Evolutionary conservation across 257 asterid species (phyloP).

Genomic region (Fraxinus anomala): DNA sequence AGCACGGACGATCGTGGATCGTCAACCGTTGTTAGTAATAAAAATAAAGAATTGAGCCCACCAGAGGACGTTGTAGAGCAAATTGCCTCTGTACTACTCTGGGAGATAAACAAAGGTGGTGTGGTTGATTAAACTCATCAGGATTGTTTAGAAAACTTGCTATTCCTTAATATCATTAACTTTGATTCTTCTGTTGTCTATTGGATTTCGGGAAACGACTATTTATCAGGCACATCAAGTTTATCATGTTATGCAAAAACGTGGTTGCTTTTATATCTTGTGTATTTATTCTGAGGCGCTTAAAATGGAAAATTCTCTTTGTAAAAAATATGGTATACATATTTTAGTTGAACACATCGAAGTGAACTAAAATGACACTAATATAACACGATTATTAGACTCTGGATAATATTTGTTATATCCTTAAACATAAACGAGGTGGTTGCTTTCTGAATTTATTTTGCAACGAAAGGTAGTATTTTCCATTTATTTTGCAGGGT

Average conservation of each 20-base stretch:
- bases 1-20: too few relatives aligned
- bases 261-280: not conserved
- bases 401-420: not conserved
- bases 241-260: too few relatives aligned
- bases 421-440: not conserved
- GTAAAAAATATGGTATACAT: not conserved
- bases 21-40: too few relatives aligned
- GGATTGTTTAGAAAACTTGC: constrained; percentile 39
- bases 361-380: not conserved
- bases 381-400: too few relatives aligned
- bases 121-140: constrained; percentile 96
- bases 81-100: constrained; percentile 57
- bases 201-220: not conserved
- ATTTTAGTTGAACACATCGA: not conserved
- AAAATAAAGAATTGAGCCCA: constrained; percentile 31
- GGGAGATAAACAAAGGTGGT: constrained; percentile 87
- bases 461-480: not conserved
- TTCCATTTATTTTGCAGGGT: constrained; percentile 52
- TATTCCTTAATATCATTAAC: not conserved
- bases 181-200: not conserved
- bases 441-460: not conserved
- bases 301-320: not conserved
- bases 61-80: constrained; percentile 72
- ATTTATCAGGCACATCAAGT: not conserved
- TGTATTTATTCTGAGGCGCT: not conserved